phyloP scores from a whole-genome alignment of 345 rosid species.

The Stellera chamaejasme region DNA sequence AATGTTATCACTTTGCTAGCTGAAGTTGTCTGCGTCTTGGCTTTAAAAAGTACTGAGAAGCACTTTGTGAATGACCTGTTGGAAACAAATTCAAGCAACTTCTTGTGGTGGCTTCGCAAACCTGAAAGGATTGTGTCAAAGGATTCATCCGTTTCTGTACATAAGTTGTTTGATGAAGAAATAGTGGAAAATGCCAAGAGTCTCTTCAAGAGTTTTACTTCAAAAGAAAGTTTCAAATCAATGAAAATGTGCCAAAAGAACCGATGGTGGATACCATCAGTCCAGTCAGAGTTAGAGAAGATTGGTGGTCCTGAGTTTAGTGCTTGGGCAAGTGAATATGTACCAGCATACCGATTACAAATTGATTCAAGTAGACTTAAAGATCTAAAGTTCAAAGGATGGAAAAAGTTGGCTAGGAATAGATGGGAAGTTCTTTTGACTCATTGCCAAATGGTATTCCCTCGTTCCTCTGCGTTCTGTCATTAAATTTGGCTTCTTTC shows the following conservation, averaged over 20 bases:
- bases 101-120: slow-evolving; percentile 41
- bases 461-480: slow-evolving; percentile 13
- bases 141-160: slow-evolving; percentile 52
- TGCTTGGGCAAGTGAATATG: slow-evolving; percentile 63
- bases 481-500: background rate
- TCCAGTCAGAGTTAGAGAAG: slow-evolving; percentile 45
- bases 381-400: slow-evolving; percentile 68
- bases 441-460: slow-evolving; percentile 83
- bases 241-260: slow-evolving; percentile 22
- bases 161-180: slow-evolving; percentile 57
- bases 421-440: slow-evolving; percentile 80
- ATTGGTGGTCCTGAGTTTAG: slow-evolving; percentile 69
- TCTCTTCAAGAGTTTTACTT: slow-evolving; percentile 46
- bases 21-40: slow-evolving; percentile 54
- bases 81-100: slow-evolving; percentile 22
- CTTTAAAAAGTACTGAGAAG: slow-evolving; percentile 58
- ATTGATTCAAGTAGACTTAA: slow-evolving; percentile 38
- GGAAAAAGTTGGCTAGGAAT: slow-evolving; percentile 49
- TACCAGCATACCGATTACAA: slow-evolving; percentile 64
- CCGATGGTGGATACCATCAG: slow-evolving; percentile 51
- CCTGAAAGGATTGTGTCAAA: slow-evolving; percentile 38
- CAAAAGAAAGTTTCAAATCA: slow-evolving; percentile 17
- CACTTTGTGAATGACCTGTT: slow-evolving; percentile 32
- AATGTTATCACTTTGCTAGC: slow-evolving; percentile 56
- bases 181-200: slow-evolving; percentile 36